These are phyloP conservation scores for Xylaria sp. DNA, from an alignment of 2,329 filamentous ascomycete genomes.

Conservation along the genomic window DNA sequence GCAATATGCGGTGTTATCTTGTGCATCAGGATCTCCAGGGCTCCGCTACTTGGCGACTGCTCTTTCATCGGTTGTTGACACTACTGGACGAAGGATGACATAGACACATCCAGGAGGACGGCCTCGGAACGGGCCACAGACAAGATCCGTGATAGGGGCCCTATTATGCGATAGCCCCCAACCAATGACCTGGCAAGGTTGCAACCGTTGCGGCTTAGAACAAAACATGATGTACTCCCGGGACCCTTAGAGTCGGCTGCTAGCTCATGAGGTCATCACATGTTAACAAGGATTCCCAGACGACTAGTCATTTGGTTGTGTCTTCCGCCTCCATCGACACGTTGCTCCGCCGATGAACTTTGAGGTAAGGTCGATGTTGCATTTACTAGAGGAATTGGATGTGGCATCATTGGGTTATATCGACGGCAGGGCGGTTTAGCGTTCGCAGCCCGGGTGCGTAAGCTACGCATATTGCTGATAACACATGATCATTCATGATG, in stretches of 20 bases:
- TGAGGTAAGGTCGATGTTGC: constrained; percentile 23
- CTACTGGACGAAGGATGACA: constrained; percentile 35
- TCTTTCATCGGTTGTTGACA: constrained; percentile 17
- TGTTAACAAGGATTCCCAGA: constrained; percentile 39
- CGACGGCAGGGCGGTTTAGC: constrained; percentile 42
- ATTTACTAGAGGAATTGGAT: constrained; percentile 33
- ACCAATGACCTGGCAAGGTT: constrained; percentile 47
- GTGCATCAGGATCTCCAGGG: constrained; percentile 34
- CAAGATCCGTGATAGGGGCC: constrained; percentile 44
- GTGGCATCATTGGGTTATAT: constrained; percentile 44
- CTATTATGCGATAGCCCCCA: constrained; percentile 42
- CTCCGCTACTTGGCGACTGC: constrained; percentile 20
- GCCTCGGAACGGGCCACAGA: constrained; percentile 42
- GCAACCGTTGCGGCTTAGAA: constrained; percentile 48
- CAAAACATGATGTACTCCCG: constrained; percentile 46
- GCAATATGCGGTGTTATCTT: constrained; percentile 36
- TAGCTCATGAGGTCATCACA: constrained; percentile 36
- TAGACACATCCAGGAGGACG: constrained; percentile 25
- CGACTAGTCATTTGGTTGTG: constrained; percentile 25
- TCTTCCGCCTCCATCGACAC: constrained; percentile 30
- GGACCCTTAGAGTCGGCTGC: constrained; percentile 33
- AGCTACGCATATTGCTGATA: constrained; percentile 47
- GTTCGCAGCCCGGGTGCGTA: constrained; percentile 40
- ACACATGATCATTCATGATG: constrained; percentile 47
- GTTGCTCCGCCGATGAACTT: constrained; percentile 22